These are phyloP conservation scores for Clavispora phyllophila DNA, from an alignment of 805 yeast genomes.

Conservation along the genomic window DNA sequence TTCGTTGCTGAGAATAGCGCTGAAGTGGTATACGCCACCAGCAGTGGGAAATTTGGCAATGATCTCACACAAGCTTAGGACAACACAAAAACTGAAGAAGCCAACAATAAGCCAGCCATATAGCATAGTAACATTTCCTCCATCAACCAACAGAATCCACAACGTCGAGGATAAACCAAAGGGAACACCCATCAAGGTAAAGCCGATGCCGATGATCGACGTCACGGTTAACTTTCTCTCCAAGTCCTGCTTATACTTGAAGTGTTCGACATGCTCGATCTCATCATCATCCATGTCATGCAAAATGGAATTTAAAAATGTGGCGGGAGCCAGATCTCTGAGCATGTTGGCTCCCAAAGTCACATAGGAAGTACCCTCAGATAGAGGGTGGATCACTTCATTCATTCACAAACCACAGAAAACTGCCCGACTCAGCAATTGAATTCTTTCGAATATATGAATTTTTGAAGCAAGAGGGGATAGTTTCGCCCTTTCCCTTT, in stretches of 20 bases:
- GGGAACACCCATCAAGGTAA: conserved; percentile 79
- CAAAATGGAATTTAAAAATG: conserved; percentile 10
- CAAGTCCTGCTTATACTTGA: conserved; percentile 68
- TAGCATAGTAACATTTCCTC: conserved; percentile 70
- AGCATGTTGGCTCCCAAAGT: conserved; percentile 8
- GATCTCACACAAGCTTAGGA: conserved; percentile 71
- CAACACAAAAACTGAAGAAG: conserved; percentile 57
- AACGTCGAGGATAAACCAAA: conserved; percentile 71
- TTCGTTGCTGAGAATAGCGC: conserved; percentile 62
- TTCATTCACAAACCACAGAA: not conserved
- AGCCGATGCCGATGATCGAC: conserved; percentile 73
- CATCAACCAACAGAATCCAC: conserved; percentile 67
- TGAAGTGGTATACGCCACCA: conserved; percentile 71
- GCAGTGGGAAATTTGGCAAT: conserved; percentile 74
- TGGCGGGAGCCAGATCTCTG: conserved; percentile 16
- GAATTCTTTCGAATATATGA: not conserved
- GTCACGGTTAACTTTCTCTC: conserved; percentile 63
- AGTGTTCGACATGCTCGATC: conserved; percentile 59
- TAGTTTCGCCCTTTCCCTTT: not conserved
- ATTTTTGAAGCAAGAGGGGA: conserved; percentile 2
- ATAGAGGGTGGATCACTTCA: not conserved
- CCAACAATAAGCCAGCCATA: conserved; percentile 72
- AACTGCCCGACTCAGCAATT: not conserved
- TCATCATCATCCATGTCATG: conserved; percentile 37
- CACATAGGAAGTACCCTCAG: conserved; percentile 6